Percentiles rank a stretch among this genome's conserved stretches.
Conservation (phyloP, 305 asterid species). For the Fraxinus platypoda region DNA sequence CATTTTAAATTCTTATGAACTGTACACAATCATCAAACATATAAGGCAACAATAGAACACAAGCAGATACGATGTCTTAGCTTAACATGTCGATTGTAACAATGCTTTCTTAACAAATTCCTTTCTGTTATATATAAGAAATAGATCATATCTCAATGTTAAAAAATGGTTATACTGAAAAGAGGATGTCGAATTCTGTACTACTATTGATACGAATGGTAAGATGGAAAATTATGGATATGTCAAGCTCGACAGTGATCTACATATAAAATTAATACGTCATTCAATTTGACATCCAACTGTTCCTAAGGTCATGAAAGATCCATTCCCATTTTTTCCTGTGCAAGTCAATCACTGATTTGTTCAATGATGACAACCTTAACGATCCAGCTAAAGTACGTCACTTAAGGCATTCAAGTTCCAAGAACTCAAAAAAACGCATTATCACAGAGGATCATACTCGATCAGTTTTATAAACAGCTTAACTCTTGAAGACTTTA, state of each 20-base stretch:
- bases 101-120: not conserved
- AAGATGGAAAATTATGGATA: not conserved
- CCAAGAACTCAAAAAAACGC: not conserved
- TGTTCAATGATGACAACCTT: not conserved
- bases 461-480: not conserved
- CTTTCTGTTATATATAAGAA: not conserved
- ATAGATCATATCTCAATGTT: not conserved
- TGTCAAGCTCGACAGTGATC: not conserved
- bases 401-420: not conserved
- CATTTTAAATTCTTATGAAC: not conserved
- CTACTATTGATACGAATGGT: not conserved
- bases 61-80: not conserved
- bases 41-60: not conserved
- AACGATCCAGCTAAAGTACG: not conserved
- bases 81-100: not conserved
- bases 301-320: not conserved
- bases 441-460: not conserved
- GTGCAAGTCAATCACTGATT: not conserved
- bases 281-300: not conserved
- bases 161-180: not conserved
- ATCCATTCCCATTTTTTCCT: not conserved
- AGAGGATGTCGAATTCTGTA: not conserved
- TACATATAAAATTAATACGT: not conserved
- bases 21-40: not conserved
- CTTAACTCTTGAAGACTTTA: not conserved